Conservation (phyloP, 2,329 filamentous ascomycete species). For the Claviceps sp. region DNA sequence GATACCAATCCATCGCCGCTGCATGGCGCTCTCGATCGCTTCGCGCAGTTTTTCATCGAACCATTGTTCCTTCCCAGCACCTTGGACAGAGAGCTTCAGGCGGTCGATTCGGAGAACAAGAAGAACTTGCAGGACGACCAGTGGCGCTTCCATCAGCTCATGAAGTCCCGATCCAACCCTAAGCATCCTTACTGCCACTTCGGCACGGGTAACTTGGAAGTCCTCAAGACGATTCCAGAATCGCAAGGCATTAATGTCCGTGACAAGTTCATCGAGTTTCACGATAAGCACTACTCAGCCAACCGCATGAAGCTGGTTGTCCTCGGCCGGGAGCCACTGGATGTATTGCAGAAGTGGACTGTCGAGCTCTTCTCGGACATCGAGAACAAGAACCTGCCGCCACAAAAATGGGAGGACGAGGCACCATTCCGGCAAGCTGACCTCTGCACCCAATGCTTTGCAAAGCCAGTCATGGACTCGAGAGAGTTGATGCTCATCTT, state of each 20-base stretch:
- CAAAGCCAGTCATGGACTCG: slow-evolving; percentile 83
- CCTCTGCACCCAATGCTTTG: slow-evolving; percentile 60
- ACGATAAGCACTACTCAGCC: slow-evolving; percentile 78
- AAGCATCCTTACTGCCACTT: slow-evolving; percentile 85
- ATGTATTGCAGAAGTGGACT: slow-evolving; percentile 74
- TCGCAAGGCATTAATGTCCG: slow-evolving; percentile 70
- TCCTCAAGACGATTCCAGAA: slow-evolving; percentile 71
- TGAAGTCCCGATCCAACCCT: slow-evolving; percentile 77
- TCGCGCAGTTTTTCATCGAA: slow-evolving; percentile 86
- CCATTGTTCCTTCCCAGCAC: slow-evolving; percentile 78
- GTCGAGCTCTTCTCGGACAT: slow-evolving; percentile 70
- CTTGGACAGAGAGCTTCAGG: slow-evolving; percentile 72
- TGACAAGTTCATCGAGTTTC: slow-evolving; percentile 85
- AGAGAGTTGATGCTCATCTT: slow-evolving; percentile 70
- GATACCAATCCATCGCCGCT: slow-evolving; percentile 47
- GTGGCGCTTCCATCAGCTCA: slow-evolving; percentile 78
- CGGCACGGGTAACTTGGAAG: slow-evolving; percentile 78
- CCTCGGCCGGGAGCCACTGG: slow-evolving; percentile 66
- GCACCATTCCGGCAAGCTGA: slow-evolving; percentile 35
- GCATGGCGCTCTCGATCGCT: slow-evolving; percentile 75
- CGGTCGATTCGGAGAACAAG: slow-evolving; percentile 93
- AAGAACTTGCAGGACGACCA: slow-evolving; percentile 88
- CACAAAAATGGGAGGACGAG: slow-evolving; percentile 40
- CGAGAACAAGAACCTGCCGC: slow-evolving; percentile 65
- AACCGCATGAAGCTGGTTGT: slow-evolving; percentile 90